Evolutionary conservation across 352 stramenopile species (phyloP), one percentile per base, ranked within the genome.

Genomic region (Paralagenidium karlingii): DNA sequence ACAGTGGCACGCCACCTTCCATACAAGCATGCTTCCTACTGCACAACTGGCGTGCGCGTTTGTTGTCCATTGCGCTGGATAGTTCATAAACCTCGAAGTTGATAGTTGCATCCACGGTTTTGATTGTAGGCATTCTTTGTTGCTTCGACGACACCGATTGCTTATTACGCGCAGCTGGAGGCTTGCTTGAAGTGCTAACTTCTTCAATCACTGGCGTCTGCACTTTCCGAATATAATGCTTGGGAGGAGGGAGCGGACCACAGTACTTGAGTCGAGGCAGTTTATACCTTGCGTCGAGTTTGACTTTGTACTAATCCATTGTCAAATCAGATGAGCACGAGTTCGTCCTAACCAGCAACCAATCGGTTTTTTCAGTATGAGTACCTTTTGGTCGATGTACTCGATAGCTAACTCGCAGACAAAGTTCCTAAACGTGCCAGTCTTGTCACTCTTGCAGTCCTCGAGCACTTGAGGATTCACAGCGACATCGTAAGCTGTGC

Each of bases 301-400:
- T 68, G 39, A 85, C 61, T 45, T 86, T 79, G 51, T 89, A 85
- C 68, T 82, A n/a, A 10, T 10, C 22, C 16, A 24, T 19, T 33
- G 21, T 25, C 31, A 11, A 11, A 52, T 41, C 24, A 2, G 21
- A 11, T 15, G 22, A n/a, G n/a, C n/a, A n/a, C n/a, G n/a, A 13
- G 28, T 33, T 33, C 28, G 13, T 33, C 16, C 16, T 33, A 33
- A 33, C 28, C 16, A 33, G 28, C 16, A 16, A 33, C 16, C 13
- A 16, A 33, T 13, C 28, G 13, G 28, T 33, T n/a, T n/a, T n/a
- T n/a, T n/a, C n/a, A n/a, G n/a, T n/a, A n/a, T n/a, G n/a, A 20
- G 8, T 53, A 83, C 69, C 62, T 89, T 89, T 44, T 84, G 67
- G 31, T 82, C 68, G 24, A 89, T 75, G 43, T 87, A 87, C 37